phyloP scores from a whole-genome alignment of 495 filamentous ascomycete genomes.

The Tetracladium setigerum region DNA sequence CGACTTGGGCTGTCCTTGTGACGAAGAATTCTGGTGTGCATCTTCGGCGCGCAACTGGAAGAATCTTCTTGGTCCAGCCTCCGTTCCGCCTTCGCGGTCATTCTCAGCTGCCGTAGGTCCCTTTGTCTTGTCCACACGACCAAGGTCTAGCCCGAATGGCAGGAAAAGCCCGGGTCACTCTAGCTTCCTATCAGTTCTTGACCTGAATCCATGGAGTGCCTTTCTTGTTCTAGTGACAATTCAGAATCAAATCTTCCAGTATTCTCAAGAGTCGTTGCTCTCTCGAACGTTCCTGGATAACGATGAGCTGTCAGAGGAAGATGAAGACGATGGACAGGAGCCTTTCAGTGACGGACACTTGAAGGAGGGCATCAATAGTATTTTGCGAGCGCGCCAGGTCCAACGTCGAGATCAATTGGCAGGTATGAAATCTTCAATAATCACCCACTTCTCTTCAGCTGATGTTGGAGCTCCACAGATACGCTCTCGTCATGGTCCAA shows the following conservation, averaged over 20 bases:
- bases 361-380: neutral
- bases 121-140: conserved; percentile 1
- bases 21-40: conserved; percentile 16
- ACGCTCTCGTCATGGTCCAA: conserved; percentile 3
- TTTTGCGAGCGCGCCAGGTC: neutral
- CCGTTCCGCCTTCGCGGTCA: conserved; percentile 8
- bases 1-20: conserved; percentile 10
- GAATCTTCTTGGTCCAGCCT: conserved; percentile 13
- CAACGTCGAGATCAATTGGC: neutral
- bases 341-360: no score
- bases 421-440: conserved; percentile 1
- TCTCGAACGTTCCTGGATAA: conserved; percentile 3
- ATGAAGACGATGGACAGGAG: neutral
- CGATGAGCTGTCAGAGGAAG: no score
- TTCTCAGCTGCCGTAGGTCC: conserved; percentile 12
- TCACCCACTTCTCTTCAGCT: neutral
- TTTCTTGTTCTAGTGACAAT: conserved; percentile 9
- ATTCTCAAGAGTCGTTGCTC: conserved; percentile 6
- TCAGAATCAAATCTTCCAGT: conserved; percentile 7
- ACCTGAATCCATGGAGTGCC: conserved; percentile 11
- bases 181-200: conserved; percentile 5
- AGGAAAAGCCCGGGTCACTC: no score
- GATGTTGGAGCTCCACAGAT: neutral
- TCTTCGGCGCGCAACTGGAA: conserved; percentile 11
- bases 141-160: neutral